Base-by-base conservation (phyloP, 2,329 filamentous ascomycete genomes). In the Ophiostoma populinum region DNA sequence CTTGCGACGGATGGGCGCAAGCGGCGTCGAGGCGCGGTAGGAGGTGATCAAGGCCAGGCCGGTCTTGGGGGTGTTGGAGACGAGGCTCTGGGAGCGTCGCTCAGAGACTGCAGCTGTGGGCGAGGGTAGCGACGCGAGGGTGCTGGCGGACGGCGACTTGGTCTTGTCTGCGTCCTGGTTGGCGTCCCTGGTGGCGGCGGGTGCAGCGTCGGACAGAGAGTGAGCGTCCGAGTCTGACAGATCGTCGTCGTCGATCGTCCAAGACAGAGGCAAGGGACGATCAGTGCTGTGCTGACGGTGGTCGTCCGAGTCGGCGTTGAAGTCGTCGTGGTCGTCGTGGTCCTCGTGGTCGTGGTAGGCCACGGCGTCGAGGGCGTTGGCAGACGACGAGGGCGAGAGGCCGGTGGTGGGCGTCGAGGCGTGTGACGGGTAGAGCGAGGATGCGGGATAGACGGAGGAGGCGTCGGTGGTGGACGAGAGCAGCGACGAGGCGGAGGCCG, bases 121-220 rank as follows among this genome's bases (percentile, higher is more conserved):
- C 1, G 30, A 12, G n/a, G 27, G 20, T 20, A 39, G 29, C 16
- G 29, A 35, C 4, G 42, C 38, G 19, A 42, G 24, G 11, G 25
- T 35, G 24, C 22, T 32, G 11, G 40, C 35, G 6, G 42, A 43
- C 4, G 40, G 38, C 3, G 40, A 37, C 26, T 17, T 17, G 20
- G n/a, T 18, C 25, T 19, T 19, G 20, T 22, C 1, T 12, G 20
- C 10, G 31, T 24, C 6, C 12, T 8, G 8, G 20, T 32, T 15
- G 13, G 11, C 15, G 13, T 18, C 6, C 3, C 13, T 17, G 31
- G 21, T 33, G n/a, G n/a, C n/a, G n/a, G n/a, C n/a, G n/a, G n/a
- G n/a, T n/a, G n/a, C n/a, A n/a, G n/a, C n/a, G n/a, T n/a, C n/a
- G n/a, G n/a, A n/a, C n/a, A n/a, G n/a, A n/a, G n/a, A n/a, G n/a